These are phyloP conservation scores for Pleurozium schreberi DNA, from an alignment of 225 moss, liverwort and hornwort genomes.

Conservation along the genomic window DNA sequence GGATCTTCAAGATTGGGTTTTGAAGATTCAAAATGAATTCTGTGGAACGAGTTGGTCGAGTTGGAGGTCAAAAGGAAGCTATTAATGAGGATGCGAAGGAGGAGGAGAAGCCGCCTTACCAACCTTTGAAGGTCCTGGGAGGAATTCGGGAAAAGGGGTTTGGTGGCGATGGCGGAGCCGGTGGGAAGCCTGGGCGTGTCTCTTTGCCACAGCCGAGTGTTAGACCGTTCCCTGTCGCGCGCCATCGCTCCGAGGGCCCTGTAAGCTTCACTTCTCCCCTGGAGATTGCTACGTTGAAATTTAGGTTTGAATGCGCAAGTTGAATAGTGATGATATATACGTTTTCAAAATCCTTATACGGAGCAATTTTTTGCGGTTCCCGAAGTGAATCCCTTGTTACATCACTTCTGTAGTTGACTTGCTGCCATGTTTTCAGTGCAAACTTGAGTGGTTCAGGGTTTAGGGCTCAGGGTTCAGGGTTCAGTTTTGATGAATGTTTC, in stretches of 20 bases:
- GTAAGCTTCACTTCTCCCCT: conserved; percentile 13
- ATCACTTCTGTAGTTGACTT: not conserved
- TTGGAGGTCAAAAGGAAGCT: not conserved
- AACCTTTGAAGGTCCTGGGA: conserved; percentile 46
- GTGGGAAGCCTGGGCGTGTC: not conserved
- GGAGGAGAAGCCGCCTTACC: conserved; percentile 32
- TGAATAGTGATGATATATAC: not conserved
- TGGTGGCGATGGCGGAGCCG: conserved; percentile 10
- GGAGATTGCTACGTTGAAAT: not conserved
- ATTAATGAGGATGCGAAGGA: not conserved
- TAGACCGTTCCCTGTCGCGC: conserved; percentile 73
- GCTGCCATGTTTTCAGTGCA: not conserved
- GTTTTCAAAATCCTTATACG: not conserved
- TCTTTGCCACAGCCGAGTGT: conserved; percentile 49
- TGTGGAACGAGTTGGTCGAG: conserved; percentile 14
- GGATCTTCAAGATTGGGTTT: not conserved
- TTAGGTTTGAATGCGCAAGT: not conserved
- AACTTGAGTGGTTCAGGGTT: not conserved
- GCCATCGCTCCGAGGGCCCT: conserved; percentile 72
- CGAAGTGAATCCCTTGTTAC: not conserved
- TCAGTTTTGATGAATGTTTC: not conserved
- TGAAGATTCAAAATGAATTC: conserved; percentile 19
- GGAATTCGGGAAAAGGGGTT: conserved; percentile 78
- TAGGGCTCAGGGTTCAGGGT: not conserved
- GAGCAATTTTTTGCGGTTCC: not conserved